A percentile compares a stretch with the other conserved stretches of the same genome.
Evolutionary conservation across 2,329 filamentous ascomycete genomes (phyloP).

Genomic region (Penicillium olsonii): DNA sequence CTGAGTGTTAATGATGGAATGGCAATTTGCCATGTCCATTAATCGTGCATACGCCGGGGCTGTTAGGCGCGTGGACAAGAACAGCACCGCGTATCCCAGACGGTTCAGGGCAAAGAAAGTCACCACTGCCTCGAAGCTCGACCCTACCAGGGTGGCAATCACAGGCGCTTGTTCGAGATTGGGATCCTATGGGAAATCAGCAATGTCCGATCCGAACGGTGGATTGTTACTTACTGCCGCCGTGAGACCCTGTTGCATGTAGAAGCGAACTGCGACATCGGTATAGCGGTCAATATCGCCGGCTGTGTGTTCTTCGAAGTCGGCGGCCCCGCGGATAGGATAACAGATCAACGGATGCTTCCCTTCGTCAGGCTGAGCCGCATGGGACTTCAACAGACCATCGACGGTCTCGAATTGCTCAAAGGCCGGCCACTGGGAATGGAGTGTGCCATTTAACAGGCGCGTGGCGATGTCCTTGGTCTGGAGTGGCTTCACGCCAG

Average conservation of each 20-base stretch:
- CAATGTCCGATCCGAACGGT: not conserved
- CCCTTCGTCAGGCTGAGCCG: constrained; percentile 16
- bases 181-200: constrained; percentile 14
- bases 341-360: constrained; percentile 22
- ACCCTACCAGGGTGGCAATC: constrained; percentile 56
- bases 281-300: constrained; percentile 23
- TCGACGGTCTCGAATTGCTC: constrained; percentile 24
- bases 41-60: constrained; percentile 53
- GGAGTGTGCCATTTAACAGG: constrained; percentile 24
- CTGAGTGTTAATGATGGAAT: constrained; percentile 17
- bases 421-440: constrained; percentile 20
- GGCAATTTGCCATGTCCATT: constrained; percentile 44
- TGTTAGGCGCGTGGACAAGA: constrained; percentile 57
- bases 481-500: constrained; percentile 10
- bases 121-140: constrained; percentile 58
- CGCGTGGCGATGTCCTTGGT: constrained; percentile 22
- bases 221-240: constrained; percentile 15
- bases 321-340: constrained; percentile 15
- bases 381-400: constrained; percentile 22
- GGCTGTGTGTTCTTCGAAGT: constrained; percentile 26
- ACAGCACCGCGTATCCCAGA: constrained; percentile 57
- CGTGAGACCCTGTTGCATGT: constrained; percentile 17
- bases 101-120: constrained; percentile 57
- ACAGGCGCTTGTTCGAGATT: constrained; percentile 39
- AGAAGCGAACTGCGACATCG: constrained; percentile 22